Percentiles rank a stretch among this genome's conserved stretches.
Conservation (phyloP, 1,139 yeast species). For the Candida mesenterica region DNA sequence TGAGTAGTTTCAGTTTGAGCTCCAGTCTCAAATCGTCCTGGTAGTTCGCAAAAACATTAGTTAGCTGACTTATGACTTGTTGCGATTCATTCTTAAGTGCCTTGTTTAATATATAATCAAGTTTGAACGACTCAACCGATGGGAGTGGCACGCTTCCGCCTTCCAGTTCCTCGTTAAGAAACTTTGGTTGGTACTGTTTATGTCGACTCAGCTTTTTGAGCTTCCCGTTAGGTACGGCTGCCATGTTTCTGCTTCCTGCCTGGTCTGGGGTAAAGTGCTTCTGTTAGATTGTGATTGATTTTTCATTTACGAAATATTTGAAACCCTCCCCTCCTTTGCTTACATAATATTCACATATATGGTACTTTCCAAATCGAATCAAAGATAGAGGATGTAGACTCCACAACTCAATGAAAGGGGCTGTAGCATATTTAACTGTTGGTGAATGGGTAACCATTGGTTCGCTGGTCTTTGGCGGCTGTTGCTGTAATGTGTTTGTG, state of each 20-base stretch:
- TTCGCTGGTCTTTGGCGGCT: constrained; percentile 63
- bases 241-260: background rate
- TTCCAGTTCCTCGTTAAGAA: constrained; percentile 6
- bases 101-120: constrained; percentile 35
- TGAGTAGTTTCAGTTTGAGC: constrained; percentile 32
- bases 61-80: constrained; percentile 32
- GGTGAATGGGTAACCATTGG: constrained; percentile 13
- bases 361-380: no score
- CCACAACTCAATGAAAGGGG: constrained; percentile 1
- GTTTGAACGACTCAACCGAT: constrained; percentile 36
- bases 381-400: no score
- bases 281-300: background rate
- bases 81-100: constrained; percentile 31
- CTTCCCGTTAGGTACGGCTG: background rate
- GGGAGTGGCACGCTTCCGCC: constrained; percentile 25
- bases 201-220: constrained; percentile 5
- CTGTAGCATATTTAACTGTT: background rate
- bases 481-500: constrained; percentile 67
- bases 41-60: constrained; percentile 35
- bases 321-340: background rate
- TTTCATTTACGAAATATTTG: background rate
- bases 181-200: constrained; percentile 16
- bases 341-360: no score
- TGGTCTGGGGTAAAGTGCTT: background rate
- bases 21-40: constrained; percentile 41